phyloP scores from a whole-genome alignment of 129 eudicot genomes.

The Saposhnikovia divaricata region DNA sequence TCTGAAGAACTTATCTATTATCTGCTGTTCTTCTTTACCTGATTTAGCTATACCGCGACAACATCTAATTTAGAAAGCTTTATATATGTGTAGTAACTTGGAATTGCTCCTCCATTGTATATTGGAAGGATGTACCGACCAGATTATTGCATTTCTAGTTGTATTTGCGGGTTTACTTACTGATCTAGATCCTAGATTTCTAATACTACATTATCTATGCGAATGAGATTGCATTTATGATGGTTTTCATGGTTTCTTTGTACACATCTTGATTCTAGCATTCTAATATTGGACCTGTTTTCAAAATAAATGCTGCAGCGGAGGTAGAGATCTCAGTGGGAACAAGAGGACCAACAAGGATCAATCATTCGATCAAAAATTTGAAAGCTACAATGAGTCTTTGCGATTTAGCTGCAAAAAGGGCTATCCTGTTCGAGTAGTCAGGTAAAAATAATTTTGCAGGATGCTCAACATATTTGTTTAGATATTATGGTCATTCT shows the following conservation, averaged over 20 bases:
- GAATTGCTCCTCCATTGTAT: neutral
- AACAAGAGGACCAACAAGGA: slow-evolving; percentile 56
- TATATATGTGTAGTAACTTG: neutral
- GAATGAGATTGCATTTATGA: neutral
- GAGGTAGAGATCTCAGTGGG: slow-evolving; percentile 67
- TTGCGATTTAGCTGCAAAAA: slow-evolving; percentile 52
- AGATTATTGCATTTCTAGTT: neutral
- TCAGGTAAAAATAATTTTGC: slow-evolving; percentile 32
- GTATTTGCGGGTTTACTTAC: neutral
- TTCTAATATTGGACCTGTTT: neutral
- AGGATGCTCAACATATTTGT: neutral
- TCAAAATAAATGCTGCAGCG: slow-evolving; percentile 34
- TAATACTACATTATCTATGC: neutral
- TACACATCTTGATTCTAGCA: neutral
- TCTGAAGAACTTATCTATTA: neutral
- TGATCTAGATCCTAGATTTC: neutral
- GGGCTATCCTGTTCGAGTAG: slow-evolving; percentile 68
- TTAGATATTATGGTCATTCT: neutral
- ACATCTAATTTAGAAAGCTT: neutral
- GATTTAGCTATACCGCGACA: neutral
- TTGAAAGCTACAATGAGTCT: slow-evolving; percentile 33
- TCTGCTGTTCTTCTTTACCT: neutral
- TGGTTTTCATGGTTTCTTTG: neutral
- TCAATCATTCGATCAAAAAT: slow-evolving; percentile 51
- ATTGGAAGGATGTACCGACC: neutral